phyloP scores from a whole-genome alignment of 108 stramenopile genomes.

The Skeletonema potamos region DNA sequence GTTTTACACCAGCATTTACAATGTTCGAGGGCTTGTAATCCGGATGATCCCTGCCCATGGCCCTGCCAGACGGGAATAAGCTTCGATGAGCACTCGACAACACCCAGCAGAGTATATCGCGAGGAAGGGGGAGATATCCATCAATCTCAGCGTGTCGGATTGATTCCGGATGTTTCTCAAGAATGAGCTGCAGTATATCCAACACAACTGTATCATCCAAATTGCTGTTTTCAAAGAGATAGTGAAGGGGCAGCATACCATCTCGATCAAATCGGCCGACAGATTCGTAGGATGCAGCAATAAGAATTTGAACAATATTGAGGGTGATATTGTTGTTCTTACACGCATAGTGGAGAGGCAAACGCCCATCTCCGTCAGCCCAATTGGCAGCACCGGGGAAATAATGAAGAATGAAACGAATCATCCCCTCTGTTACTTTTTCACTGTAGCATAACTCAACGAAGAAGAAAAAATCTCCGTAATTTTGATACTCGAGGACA shows the following conservation, averaged over 20 bases:
- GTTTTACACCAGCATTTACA: neutral
- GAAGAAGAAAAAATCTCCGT: no score
- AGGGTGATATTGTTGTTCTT: neutral
- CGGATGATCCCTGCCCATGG: neutral
- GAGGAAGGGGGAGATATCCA: neutral
- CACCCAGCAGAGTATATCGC: neutral
- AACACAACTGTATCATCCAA: no score
- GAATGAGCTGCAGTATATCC: no score
- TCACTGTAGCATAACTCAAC: neutral
- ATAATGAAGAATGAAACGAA: neutral
- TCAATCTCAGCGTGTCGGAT: neutral
- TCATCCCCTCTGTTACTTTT: neutral
- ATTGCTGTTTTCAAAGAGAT: no score
- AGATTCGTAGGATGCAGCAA: no score
- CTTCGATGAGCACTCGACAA: neutral
- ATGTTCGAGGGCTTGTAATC: neutral
- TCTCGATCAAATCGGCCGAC: no score
- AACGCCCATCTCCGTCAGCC: neutral
- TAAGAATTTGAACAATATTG: neutral
- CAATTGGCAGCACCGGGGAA: neutral
- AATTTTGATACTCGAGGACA: no score
- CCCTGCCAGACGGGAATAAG: neutral
- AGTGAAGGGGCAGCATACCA: no score
- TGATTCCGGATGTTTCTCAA: no score
- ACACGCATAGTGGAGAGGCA: slow-evolving; percentile 1